Conservation (phyloP, 1,139 yeast species). For the Kodamaea ohmeri region DNA sequence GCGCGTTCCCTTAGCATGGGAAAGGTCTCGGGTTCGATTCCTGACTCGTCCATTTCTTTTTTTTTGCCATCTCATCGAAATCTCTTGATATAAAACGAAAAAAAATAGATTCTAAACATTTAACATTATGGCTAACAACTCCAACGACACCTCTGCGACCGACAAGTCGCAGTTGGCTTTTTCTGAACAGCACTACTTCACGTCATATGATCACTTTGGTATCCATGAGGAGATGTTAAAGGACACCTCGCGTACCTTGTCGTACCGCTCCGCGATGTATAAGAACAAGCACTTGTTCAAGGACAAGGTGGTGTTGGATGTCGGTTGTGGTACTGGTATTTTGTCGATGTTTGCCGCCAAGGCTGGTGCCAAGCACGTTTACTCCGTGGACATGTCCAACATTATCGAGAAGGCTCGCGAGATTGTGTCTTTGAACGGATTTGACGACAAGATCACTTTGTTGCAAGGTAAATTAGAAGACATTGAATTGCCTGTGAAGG, state of each 20-base stretch:
- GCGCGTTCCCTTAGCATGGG: slow-evolving; percentile 92
- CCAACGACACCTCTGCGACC: slow-evolving; percentile 37
- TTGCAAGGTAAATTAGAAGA: slow-evolving; percentile 95
- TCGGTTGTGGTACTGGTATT: slow-evolving; percentile 98
- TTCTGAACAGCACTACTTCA: slow-evolving; percentile 88
- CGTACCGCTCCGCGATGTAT: slow-evolving; percentile 90
- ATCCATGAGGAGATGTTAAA: slow-evolving; percentile 99
- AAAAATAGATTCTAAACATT: neutral
- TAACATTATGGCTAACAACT: neutral
- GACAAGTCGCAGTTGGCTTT: slow-evolving; percentile 53
- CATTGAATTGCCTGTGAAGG: slow-evolving; percentile 68
- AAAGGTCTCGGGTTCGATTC: slow-evolving; percentile 90
- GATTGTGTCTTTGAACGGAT: slow-evolving; percentile 81
- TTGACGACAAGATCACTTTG: slow-evolving; percentile 81
- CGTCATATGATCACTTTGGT: slow-evolving; percentile 94
- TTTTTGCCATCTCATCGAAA: slow-evolving; percentile 1
- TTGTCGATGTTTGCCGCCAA: slow-evolving; percentile 97
- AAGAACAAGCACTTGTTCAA: slow-evolving; percentile 88
- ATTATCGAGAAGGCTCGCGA: slow-evolving; percentile 92
- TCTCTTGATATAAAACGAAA: neutral
- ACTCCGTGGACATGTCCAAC: slow-evolving; percentile 96
- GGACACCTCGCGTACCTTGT: slow-evolving; percentile 87
- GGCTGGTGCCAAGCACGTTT: slow-evolving; percentile 96
- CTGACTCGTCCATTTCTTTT: slow-evolving; percentile 71
- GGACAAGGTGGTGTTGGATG: slow-evolving; percentile 94